These are phyloP conservation scores for Aspergillaceae sp. DNA, from an alignment of 2,329 filamentous ascomycete genomes.

Conservation along the genomic window DNA sequence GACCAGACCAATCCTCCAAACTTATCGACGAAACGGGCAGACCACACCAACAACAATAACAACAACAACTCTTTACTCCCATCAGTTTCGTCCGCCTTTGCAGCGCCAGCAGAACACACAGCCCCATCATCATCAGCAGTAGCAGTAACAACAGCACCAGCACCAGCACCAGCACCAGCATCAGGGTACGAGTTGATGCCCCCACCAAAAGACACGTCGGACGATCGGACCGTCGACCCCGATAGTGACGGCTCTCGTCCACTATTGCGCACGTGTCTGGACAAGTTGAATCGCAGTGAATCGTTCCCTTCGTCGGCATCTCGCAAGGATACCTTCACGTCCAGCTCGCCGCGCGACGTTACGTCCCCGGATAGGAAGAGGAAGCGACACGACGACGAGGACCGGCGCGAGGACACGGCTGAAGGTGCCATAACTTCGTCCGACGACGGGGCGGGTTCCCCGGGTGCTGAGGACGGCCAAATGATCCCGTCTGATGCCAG, in stretches of 20 bases:
- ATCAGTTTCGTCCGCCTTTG: conserved; percentile 12
- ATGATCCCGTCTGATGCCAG: conserved; percentile 19
- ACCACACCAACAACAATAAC: background rate
- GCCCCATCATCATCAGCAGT: too few relatives aligned
- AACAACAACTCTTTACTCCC: conserved; percentile 18
- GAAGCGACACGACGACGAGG: conserved; percentile 5
- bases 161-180: background rate
- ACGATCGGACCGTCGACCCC: conserved; percentile 8
- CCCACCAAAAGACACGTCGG: conserved; percentile 4
- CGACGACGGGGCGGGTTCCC: conserved; percentile 20
- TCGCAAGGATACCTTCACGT: conserved; percentile 8
- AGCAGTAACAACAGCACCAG: background rate
- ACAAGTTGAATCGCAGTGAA: conserved; percentile 17
- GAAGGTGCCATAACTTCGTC: conserved; percentile 17
- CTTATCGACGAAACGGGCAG: too few relatives aligned
- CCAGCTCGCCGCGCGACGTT: conserved; percentile 5
- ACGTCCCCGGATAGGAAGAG: conserved; percentile 6
- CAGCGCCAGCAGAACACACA: background rate
- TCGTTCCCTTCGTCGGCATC: conserved; percentile 8
- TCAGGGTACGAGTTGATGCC: conserved; percentile 10
- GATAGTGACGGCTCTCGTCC: conserved; percentile 9
- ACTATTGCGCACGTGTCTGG: conserved; percentile 17
- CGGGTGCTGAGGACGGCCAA: conserved; percentile 19
- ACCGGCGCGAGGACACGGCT: conserved; percentile 11
- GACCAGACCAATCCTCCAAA: background rate